These are phyloP conservation scores for Trichoderma asperellum DNA, from an alignment of 2,329 filamentous ascomycete genomes.

Conservation along the genomic window DNA sequence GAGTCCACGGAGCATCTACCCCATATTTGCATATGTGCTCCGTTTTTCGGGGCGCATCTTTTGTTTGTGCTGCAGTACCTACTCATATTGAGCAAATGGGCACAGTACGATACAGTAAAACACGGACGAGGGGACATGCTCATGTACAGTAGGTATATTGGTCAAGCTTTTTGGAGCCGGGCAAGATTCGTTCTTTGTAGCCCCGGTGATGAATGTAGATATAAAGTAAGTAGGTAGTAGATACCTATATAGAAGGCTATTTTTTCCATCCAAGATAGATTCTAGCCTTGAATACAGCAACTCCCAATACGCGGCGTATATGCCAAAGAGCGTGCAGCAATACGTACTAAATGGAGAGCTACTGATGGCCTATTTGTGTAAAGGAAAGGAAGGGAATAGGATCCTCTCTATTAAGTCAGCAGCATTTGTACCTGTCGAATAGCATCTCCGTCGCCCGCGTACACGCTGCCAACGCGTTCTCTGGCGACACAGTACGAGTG, in stretches of 20 bases:
- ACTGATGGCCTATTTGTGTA: background rate
- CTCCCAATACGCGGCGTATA: too few relatives aligned
- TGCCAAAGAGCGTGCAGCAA: slow-evolving; percentile 2
- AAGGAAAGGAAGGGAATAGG: background rate
- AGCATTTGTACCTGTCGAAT: background rate
- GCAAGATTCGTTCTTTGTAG: background rate
- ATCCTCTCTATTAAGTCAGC: background rate
- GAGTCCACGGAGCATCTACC: background rate
- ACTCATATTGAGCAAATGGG: background rate
- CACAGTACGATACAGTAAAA: background rate
- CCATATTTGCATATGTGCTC: background rate
- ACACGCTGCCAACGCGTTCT: slow-evolving; percentile 12
- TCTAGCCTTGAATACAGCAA: background rate
- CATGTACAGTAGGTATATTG: background rate
- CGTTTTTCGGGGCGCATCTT: background rate
- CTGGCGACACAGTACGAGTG: slow-evolving; percentile 15
- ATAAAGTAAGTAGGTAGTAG: too few relatives aligned
- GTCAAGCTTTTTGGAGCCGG: background rate
- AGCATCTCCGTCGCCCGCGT: background rate
- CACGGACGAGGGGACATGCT: too few relatives aligned
- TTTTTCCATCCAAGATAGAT: background rate
- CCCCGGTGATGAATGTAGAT: background rate
- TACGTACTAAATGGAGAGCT: background rate
- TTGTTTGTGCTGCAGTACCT: too few relatives aligned
- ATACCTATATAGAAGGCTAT: background rate